Conservation (phyloP, 495 filamentous ascomycete species). For the Extremus antarcticus region DNA sequence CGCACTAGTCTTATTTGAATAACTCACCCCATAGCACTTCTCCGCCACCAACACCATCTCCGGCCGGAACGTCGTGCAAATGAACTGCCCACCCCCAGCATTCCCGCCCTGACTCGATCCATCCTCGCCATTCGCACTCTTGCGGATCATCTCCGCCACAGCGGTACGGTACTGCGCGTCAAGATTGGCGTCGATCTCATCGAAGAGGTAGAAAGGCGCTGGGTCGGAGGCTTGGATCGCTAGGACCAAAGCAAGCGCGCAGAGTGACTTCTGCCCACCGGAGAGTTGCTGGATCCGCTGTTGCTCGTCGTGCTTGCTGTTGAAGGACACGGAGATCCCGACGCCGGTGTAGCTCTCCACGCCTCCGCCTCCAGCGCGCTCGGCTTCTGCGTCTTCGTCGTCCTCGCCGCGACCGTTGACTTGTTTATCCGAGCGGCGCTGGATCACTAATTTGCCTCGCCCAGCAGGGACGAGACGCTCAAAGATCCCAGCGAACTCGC, state of each 20-base stretch:
- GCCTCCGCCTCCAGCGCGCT: constrained; percentile 30
- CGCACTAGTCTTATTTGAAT: constrained; percentile 82
- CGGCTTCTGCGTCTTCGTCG: constrained; percentile 34
- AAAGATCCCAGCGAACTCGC: constrained; percentile 85
- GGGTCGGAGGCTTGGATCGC: constrained; percentile 98
- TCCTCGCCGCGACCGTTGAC: constrained; percentile 41
- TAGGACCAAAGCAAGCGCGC: constrained; percentile 91
- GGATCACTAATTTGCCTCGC: constrained; percentile 82
- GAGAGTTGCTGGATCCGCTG: constrained; percentile 94
- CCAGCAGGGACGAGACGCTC: constrained; percentile 91
- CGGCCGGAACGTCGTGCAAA: constrained; percentile 90
- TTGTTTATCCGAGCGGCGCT: constrained; percentile 70
- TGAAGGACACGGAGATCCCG: constrained; percentile 97
- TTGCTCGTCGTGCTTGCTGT: constrained; percentile 95
- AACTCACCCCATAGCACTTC: constrained; percentile 94
- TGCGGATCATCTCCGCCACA: constrained; percentile 67
- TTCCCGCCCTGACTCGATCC: not conserved
- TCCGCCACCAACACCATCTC: constrained; percentile 93
- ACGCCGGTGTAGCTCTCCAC: constrained; percentile 97
- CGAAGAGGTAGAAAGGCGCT: constrained; percentile 96
- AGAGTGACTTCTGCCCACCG: constrained; percentile 95
- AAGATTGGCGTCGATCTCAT: constrained; percentile 97
- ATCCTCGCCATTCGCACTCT: constrained; percentile 20
- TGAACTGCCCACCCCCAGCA: constrained; percentile 36
- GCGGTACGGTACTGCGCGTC: constrained; percentile 96